Base-by-base conservation (phyloP, 129 eudicot species). In the Flaveria linearis region DNA sequence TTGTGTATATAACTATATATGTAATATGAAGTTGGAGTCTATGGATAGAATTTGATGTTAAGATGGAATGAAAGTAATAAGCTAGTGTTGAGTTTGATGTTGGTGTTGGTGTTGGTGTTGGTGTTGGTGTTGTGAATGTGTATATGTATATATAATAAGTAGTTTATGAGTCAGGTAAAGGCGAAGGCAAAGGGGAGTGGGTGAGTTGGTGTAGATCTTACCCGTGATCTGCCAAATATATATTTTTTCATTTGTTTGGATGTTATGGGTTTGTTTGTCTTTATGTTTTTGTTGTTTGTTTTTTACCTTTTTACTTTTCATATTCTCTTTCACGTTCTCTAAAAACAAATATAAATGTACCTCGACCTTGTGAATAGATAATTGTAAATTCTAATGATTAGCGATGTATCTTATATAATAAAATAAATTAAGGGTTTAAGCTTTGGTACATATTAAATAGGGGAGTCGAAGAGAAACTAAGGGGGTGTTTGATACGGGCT, bases 161-260 rank as follows among this genome's bases (percentile, higher is more conserved):
- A 47, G 62, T 78, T 71, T 78, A 78, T 78, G 53, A 78, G 28
- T 52, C 56, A 71, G 76, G 63, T 61, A 61, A 70, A 72, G 65
- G 76, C n/a, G 82, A 72, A 33, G 72, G 82, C 65, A 78, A 77
- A 71, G 82, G 72, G 55, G 49, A 78, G 82, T 78, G 82, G 82
- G 82, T 78, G 77, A 25, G 81, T 55, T 43, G 26, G 58, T 64
- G 20, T 68, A 61, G 22, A 77, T 77, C 11, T 56, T n/a, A 71
- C 69, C 84, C 80, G 80, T 74, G 84, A 80, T 66, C 75, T 67
- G 55, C 18, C 45, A 46, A 63, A 20, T 20, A 47, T 56, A 9
- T 41, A 15, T 45, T n/a, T 47, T n/a, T 45, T 49, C 30, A 26
- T 11, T 17, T 42, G 4, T 63, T 75, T 28, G 23, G 52, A 56